Evolutionary conservation across 2,329 filamentous ascomycete species (phyloP).

Genomic region (Colletotrichum phormii): DNA sequence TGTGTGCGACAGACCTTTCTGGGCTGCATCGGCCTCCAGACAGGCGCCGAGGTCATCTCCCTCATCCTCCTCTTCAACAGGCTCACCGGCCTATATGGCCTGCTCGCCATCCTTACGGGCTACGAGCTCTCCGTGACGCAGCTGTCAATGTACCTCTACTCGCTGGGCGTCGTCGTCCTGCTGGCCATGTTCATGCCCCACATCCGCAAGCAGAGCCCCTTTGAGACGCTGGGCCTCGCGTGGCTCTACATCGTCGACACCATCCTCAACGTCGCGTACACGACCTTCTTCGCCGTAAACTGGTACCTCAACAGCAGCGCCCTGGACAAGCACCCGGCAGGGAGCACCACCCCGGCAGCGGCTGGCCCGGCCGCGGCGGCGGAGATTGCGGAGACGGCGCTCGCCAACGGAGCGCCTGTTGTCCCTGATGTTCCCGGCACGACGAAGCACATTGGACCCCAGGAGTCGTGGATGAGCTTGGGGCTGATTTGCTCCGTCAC

Average conservation of each 20-base stretch:
- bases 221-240: slow-evolving; percentile 83
- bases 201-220: slow-evolving; percentile 81
- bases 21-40: slow-evolving; percentile 86
- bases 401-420: slow-evolving; percentile 35
- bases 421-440: slow-evolving; percentile 36
- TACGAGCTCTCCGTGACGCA: slow-evolving; percentile 85
- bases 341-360: slow-evolving; percentile 9
- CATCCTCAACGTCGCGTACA: slow-evolving; percentile 84
- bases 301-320: slow-evolving; percentile 81
- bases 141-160: slow-evolving; percentile 93
- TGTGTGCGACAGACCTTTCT: slow-evolving; percentile 76
- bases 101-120: slow-evolving; percentile 89
- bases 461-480: slow-evolving; percentile 79
- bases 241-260: slow-evolving; percentile 90
- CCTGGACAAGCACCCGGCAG: slow-evolving; percentile 36
- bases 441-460: slow-evolving; percentile 50
- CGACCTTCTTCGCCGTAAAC: slow-evolving; percentile 81
- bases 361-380: slow-evolving; percentile 31
- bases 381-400: slow-evolving; percentile 30
- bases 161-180: slow-evolving; percentile 75
- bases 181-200: slow-evolving; percentile 80
- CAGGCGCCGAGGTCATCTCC: slow-evolving; percentile 86
- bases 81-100: slow-evolving; percentile 88
- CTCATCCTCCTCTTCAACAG: slow-evolving; percentile 91
- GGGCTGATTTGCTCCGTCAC: slow-evolving; percentile 80